A percentile compares a stretch with the other conserved stretches of the same genome.
These are phyloP conservation scores for Aphanocladium album DNA, from an alignment of 2,329 filamentous ascomycete species.

Conservation along the genomic window DNA sequence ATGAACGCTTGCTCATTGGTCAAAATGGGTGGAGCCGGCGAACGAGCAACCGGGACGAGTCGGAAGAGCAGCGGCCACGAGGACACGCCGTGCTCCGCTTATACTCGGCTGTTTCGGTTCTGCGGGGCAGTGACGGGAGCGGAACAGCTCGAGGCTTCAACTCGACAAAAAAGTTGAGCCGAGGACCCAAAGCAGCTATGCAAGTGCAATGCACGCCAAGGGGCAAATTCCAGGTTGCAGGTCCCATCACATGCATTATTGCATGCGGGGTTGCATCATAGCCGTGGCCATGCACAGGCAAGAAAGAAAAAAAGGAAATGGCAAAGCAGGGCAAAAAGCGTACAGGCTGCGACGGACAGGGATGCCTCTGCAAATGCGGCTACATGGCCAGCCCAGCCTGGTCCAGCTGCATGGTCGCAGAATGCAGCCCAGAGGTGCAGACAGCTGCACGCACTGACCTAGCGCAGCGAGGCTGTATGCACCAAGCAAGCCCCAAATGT, in stretches of 20 bases:
- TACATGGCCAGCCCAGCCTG: background rate
- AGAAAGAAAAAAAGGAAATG: background rate
- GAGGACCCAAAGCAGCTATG: background rate
- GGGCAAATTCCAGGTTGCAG: background rate
- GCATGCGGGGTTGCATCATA: conserved; percentile 14
- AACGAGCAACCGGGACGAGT: conserved; percentile 8
- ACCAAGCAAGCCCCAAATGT: background rate
- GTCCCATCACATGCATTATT: conserved; percentile 5
- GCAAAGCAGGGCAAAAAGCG: background rate
- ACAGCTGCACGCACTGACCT: background rate
- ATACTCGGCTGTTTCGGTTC: conserved; percentile 14
- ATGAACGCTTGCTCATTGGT: conserved; percentile 9
- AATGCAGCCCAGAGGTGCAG: background rate
- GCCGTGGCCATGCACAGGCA: background rate
- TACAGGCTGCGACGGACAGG: background rate
- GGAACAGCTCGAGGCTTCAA: conserved; percentile 1
- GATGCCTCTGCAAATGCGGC: background rate
- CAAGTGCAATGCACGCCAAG: background rate
- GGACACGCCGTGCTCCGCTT: conserved; percentile 12
- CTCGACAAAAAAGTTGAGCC: background rate
- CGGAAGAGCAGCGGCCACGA: conserved; percentile 13
- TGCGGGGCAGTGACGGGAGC: conserved; percentile 12
- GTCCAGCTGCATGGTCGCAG: background rate
- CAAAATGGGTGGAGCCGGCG: background rate
- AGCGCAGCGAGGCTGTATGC: background rate